These are phyloP conservation scores for Boletus eberwhitei DNA, from an alignment of 768 basidiomycete genomes.

Conservation along the genomic window DNA sequence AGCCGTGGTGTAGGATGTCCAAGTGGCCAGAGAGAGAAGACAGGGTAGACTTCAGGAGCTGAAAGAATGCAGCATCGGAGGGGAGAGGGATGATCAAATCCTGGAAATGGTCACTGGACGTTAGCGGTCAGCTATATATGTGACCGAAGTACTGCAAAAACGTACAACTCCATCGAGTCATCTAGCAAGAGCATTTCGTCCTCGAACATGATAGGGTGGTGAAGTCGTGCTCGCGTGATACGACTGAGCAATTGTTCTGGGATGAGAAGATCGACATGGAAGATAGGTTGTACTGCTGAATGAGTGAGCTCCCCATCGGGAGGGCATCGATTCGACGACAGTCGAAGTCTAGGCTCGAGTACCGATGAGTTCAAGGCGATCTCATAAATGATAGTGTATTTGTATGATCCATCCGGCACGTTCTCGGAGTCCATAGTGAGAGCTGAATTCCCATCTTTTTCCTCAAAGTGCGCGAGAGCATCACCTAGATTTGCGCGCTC, in stretches of 20 bases:
- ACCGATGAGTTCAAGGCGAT: constrained; percentile 44
- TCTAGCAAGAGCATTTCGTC: not conserved
- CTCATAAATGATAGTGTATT: constrained; percentile 51
- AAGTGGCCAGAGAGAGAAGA: constrained; percentile 55
- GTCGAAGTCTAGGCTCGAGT: constrained; percentile 55
- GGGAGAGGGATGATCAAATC: constrained; percentile 76
- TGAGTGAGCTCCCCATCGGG: not conserved
- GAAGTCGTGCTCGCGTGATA: constrained; percentile 8
- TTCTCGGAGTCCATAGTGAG: not conserved
- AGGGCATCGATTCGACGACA: constrained; percentile 38
- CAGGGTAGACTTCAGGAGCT: constrained; percentile 60
- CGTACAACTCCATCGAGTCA: constrained; percentile 8
- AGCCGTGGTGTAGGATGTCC: constrained; percentile 46
- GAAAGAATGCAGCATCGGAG: constrained; percentile 81
- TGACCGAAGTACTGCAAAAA: not conserved
- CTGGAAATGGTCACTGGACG: constrained; percentile 10
- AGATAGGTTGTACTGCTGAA: constrained; percentile 1
- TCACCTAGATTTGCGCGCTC: constrained; percentile 16
- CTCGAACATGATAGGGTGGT: not conserved
- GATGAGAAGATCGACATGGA: constrained; percentile 11
- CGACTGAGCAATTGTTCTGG: constrained; percentile 6
- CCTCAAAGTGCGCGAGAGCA: not conserved
- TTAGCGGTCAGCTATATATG: not conserved
- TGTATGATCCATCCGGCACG: not conserved
- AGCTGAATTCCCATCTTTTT: not conserved